Evolutionary conservation across 1,284 basidiomycete genomes (phyloP), one percentile per base, ranked within the genome.

Genomic region (Chondrostereum purpureum): DNA sequence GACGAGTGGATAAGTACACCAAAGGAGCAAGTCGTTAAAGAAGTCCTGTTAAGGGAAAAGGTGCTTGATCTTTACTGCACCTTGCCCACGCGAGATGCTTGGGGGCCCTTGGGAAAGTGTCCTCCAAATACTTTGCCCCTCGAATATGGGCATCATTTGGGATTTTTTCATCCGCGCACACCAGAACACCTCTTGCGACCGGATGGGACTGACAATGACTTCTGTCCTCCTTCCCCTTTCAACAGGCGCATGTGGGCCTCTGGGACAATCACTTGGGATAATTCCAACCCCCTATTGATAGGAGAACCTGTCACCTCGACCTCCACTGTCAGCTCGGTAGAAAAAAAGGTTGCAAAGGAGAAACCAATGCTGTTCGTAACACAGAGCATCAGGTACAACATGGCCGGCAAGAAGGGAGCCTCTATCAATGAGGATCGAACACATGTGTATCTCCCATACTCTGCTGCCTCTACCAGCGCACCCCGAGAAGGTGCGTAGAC

Each of bases 241-340:
- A 74, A 75, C 14, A 72, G 84, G 36, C 70, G 89, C 14, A 92
- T 92, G 88, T 92, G 89, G 88, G 88, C 85, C 1, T 78, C 83
- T 16, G 88, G 89, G 0, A 72, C 66, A 49, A 81, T 91, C 58
- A 65, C 64, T 31, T 91, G 85, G 83, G 70, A 78, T 52, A 55
- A 60, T 17, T 53, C 58, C 42, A 66, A 66, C 21, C 68, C 72
- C 2, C 62, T 90, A 46, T 55, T 65, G 18, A 66, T 88, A 17
- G 87, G 84, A 8, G 66, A 72, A 31, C 69, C 58, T 27, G 79
- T 78, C 1, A 65, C 51, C 1, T 78, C 81, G 27, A 58, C 60
- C 2, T 72, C 76, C 36, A 73, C 62, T 17, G 71, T 90, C 16
- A 63, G 59, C 3, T 69, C 69, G 14, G 73, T 83, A n/a, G 70